Conservation (phyloP, 345 rosid species). For the Erucastrum elatum region DNA sequence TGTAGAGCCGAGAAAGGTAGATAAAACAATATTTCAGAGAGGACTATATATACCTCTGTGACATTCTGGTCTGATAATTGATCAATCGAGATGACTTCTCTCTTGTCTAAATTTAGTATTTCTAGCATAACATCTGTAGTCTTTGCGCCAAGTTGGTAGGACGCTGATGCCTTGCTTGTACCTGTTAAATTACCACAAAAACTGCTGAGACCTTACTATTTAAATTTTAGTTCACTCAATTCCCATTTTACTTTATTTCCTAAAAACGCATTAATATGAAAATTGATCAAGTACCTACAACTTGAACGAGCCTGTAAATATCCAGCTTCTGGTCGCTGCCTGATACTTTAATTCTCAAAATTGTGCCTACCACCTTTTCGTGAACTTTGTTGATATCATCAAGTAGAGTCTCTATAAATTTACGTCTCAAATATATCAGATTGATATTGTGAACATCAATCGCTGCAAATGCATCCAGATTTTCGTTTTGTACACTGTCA, state of each 20-base stretch:
- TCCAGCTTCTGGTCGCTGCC: constrained; percentile 71
- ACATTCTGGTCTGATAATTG: constrained; percentile 83
- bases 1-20: constrained; percentile 5
- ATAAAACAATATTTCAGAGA: constrained; percentile 17
- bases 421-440: constrained; percentile 70
- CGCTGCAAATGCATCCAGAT: constrained; percentile 67
- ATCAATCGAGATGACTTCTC: constrained; percentile 68
- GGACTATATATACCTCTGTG: constrained; percentile 63
- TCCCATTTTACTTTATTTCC: constrained; percentile 6
- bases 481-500: constrained; percentile 48
- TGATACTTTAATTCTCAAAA: constrained; percentile 75
- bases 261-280: constrained; percentile 25
- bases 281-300: constrained; percentile 61
- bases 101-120: constrained; percentile 68
- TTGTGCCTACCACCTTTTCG: constrained; percentile 80
- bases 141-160: constrained; percentile 66
- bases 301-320: constrained; percentile 80
- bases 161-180: constrained; percentile 55
- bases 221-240: constrained; percentile 3
- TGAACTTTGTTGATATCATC: constrained; percentile 64
- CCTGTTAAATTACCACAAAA: constrained; percentile 49
- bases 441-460: constrained; percentile 80
- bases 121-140: constrained; percentile 65
- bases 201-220: constrained; percentile 19
- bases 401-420: constrained; percentile 63